Base-by-base conservation (phyloP, 2,329 filamentous ascomycete genomes). In the Helotiales sp. region DNA sequence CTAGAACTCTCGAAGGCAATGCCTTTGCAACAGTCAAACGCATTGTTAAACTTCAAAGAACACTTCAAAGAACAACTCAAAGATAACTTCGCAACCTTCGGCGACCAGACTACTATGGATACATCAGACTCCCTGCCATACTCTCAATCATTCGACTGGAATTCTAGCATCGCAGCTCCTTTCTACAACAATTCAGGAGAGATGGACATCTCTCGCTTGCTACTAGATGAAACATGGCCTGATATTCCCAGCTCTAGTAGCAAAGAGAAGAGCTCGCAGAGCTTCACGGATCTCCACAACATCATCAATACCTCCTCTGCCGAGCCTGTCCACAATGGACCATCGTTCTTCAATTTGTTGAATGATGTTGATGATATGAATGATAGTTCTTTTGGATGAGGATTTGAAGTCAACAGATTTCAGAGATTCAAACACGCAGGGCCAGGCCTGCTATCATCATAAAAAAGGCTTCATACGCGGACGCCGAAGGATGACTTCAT, bases 161-260 rank as follows among this genome's bases (percentile, higher is more conserved):
- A 69, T 34, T 79, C 81, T 42, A 65, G 69, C 5, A 67, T 73
- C 9, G 68, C 70, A 3, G 67, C 74, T 2, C 74, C 78, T 2
- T 73, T 77, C 54, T 69, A 76, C 47, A 75, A 75, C 3, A 74
- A 61, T 50, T 73, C 75, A 8, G 78, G 81, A 15, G 83, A 85
- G 67, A 86, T 86, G 83, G 83, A 84, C 52, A 84, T 86, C 46
- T 83, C 82, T 15, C 77, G 83, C 12, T 74, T 87, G 1, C 69
- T 86, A 2, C 74, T 86, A n/a, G 81, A 85, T 53, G 82, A 84
- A 60, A 71, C 73, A 3, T 69, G 67, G 64, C 54, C 60, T 42
- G 59, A 64, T 22, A 61, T 63, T 40, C 55, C 67, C 3, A 59
- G 36, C 24, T 49, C 62, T 24, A 59, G 31, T 49, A 47, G 59